These are phyloP conservation scores for Sungouiozyma intestinalis DNA, from an alignment of 805 yeast species.

Conservation along the genomic window DNA sequence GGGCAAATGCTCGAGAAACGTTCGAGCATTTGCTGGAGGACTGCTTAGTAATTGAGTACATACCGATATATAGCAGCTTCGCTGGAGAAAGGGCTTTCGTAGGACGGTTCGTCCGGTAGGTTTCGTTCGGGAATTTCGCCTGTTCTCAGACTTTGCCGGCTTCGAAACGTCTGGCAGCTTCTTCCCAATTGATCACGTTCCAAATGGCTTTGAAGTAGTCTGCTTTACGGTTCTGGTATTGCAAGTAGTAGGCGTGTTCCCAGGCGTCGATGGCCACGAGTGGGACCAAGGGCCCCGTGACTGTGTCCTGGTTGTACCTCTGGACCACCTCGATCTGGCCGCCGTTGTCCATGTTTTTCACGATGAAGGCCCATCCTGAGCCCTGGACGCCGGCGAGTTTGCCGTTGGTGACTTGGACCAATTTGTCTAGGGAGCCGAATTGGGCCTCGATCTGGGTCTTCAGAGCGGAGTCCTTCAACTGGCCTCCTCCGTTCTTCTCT, in stretches of 20 bases:
- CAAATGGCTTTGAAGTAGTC: constrained; percentile 91
- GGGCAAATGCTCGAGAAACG: no score
- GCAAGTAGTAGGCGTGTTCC: constrained; percentile 95
- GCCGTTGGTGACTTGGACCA: constrained; percentile 52
- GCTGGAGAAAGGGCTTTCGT: no score
- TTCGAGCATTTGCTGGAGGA: neutral
- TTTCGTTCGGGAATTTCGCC: no score
- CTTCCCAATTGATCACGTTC: constrained; percentile 91
- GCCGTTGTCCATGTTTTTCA: constrained; percentile 66
- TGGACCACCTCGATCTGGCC: constrained; percentile 63
- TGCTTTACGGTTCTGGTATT: constrained; percentile 82
- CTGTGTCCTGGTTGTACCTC: constrained; percentile 81
- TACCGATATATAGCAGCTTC: neutral
- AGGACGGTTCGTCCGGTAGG: neutral
- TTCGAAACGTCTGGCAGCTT: constrained; percentile 65
- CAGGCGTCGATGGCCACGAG: constrained; percentile 88
- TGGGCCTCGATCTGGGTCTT: constrained; percentile 48
- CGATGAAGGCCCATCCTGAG: constrained; percentile 92
- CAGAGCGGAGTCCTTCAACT: constrained; percentile 40
- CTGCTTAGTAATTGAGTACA: neutral
- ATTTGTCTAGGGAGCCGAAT: constrained; percentile 63
- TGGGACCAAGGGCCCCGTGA: constrained; percentile 57
- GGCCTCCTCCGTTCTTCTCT: constrained; percentile 65
- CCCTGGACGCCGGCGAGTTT: constrained; percentile 85
- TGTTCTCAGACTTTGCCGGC: constrained; percentile 4